Percentiles rank a stretch among this genome's conserved stretches.
phyloP scores from a whole-genome alignment of 495 filamentous ascomycete species.

The Xylaria bambusicola region DNA sequence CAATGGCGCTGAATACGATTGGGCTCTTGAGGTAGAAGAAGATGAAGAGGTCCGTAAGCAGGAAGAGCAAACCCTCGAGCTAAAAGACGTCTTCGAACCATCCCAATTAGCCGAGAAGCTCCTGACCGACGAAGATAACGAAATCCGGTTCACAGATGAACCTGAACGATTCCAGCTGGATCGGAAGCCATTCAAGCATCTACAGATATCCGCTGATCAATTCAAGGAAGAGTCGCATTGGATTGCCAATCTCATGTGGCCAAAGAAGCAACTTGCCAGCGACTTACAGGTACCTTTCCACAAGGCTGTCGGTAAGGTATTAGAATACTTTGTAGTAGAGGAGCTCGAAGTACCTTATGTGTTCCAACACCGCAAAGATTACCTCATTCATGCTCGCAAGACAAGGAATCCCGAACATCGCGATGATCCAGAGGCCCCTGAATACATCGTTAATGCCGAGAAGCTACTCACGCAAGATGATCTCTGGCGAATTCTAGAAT shows the following conservation, averaged over 20 bases:
- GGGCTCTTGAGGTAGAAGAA: constrained; percentile 84
- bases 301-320: constrained; percentile 84
- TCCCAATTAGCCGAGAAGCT: constrained; percentile 90
- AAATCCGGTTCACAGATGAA: constrained; percentile 80
- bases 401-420: constrained; percentile 58
- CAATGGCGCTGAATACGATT: constrained; percentile 90
- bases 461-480: constrained; percentile 91
- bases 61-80: constrained; percentile 70
- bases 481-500: constrained; percentile 89
- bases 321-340: constrained; percentile 91
- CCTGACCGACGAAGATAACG: constrained; percentile 92
- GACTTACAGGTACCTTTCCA: constrained; percentile 81
- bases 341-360: constrained; percentile 95
- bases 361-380: constrained; percentile 97
- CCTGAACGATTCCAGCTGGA: constrained; percentile 94
- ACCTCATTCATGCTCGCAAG: constrained; percentile 89
- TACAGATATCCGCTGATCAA: constrained; percentile 74
- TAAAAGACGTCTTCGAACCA: constrained; percentile 98
- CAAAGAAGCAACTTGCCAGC: constrained; percentile 70
- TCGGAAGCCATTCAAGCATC: constrained; percentile 79
- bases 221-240: constrained; percentile 85
- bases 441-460: constrained; percentile 76
- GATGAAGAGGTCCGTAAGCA: constrained; percentile 72
- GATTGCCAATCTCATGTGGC: constrained; percentile 86
- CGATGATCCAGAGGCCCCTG: constrained; percentile 61